phyloP scores from a whole-genome alignment of 176 grass and related monocot species.

The Coix lacrymajobi region DNA sequence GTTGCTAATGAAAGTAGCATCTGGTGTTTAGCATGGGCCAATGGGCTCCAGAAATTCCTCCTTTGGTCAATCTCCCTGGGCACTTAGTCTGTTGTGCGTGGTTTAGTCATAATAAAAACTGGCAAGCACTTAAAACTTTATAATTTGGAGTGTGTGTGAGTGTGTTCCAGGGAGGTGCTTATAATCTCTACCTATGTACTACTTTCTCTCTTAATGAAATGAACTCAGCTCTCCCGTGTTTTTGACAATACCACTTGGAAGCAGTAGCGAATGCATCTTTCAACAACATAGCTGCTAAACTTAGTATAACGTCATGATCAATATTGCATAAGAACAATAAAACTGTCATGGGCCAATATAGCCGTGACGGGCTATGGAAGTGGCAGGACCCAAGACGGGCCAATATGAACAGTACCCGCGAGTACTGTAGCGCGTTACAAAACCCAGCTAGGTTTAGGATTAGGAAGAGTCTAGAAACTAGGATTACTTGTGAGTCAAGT shows the following conservation, averaged over 20 bases:
- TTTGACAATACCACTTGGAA: neutral
- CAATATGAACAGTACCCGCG: too few species aligned
- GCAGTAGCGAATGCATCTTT: slow-evolving; percentile 8
- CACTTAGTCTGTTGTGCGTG: neutral
- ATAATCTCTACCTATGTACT: neutral
- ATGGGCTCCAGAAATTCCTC: neutral
- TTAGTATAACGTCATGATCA: neutral
- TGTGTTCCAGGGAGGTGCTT: neutral
- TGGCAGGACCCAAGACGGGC: too few species aligned
- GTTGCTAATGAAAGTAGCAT: neutral
- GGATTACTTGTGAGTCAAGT: too few species aligned
- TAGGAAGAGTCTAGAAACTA: too few species aligned
- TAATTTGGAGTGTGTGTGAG: neutral
- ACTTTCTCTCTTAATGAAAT: neutral
- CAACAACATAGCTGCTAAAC: slow-evolving; percentile 1
- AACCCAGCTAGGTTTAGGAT: too few species aligned
- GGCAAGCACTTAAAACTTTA: neutral
- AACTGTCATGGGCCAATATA: too few species aligned
- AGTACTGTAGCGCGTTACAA: too few species aligned
- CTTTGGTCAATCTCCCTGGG: neutral
- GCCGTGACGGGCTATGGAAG: too few species aligned
- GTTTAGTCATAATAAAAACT: neutral
- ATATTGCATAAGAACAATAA: too few species aligned
- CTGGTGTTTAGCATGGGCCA: neutral
- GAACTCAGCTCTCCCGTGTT: neutral